Evolutionary conservation across 305 asterid genomes (phyloP).

Genomic region (Rubia balearica): DNA sequence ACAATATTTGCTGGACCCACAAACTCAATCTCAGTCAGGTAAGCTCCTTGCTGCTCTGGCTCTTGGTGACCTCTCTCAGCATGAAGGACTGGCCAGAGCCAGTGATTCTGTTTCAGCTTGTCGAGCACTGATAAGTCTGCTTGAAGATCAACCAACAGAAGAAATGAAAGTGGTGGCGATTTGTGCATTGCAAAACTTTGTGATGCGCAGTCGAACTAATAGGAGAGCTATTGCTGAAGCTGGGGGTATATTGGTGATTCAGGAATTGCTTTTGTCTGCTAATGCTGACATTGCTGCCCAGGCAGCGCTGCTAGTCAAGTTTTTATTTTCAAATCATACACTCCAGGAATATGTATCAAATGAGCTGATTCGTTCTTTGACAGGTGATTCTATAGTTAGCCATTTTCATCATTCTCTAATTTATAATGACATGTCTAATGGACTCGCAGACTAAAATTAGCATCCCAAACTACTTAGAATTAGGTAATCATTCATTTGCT

Average conservation of each 20-base stretch:
- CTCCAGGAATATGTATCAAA: slow-evolving; percentile 82
- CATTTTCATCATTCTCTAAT: slow-evolving; percentile 3
- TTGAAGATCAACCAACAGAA: slow-evolving; percentile 76
- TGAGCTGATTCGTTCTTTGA: slow-evolving; percentile 69
- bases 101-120: slow-evolving; percentile 74
- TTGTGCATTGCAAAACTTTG: slow-evolving; percentile 83
- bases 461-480: no score
- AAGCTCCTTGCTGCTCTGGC: slow-evolving; percentile 79
- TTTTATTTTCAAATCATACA: slow-evolving; percentile 78
- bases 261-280: slow-evolving; percentile 56
- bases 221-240: slow-evolving; percentile 89
- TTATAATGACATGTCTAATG: neutral
- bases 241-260: slow-evolving; percentile 70
- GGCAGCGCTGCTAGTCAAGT: slow-evolving; percentile 61
- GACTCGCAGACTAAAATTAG: no score
- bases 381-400: slow-evolving; percentile 43
- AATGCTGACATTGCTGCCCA: slow-evolving; percentile 58
- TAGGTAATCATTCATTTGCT: no score
- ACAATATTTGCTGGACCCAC: slow-evolving; percentile 83
- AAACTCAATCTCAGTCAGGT: slow-evolving; percentile 63
- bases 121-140: slow-evolving; percentile 58
- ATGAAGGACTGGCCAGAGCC: slow-evolving; percentile 77
- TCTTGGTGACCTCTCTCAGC: slow-evolving; percentile 86
- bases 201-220: slow-evolving; percentile 74
- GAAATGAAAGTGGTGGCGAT: slow-evolving; percentile 73